Percentiles rank a stretch among this genome's conserved stretches.
Evolutionary conservation across 164 flowering plant genomes (phyloP).

Genomic region (Hamamelis virginiana): DNA sequence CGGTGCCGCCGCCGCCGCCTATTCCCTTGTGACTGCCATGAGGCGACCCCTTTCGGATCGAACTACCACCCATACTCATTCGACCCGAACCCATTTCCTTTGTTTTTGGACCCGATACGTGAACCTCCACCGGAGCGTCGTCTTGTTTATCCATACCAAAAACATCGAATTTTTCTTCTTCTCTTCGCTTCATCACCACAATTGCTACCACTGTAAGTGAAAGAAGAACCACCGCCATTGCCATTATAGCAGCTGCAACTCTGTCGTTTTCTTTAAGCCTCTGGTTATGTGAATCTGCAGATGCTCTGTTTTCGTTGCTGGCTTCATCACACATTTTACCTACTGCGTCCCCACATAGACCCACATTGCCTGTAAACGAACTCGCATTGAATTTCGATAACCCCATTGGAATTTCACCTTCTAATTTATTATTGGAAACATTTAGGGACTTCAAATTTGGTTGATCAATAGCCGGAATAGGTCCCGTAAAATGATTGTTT

Average conservation of each 20-base stretch:
- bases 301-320: too few relatives aligned
- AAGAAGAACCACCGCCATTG: slow-evolving; percentile 8
- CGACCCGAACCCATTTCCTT: background rate
- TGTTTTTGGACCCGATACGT: slow-evolving; percentile 7
- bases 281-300: too few relatives aligned
- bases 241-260: background rate
- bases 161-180: slow-evolving; percentile 25
- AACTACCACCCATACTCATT: slow-evolving; percentile 4
- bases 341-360: slow-evolving; percentile 49
- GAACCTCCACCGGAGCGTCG: slow-evolving; percentile 33
- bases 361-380: slow-evolving; percentile 48
- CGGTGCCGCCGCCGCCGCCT: background rate
- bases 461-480: slow-evolving; percentile 42
- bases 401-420: slow-evolving; percentile 56
- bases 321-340: slow-evolving; percentile 25
- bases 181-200: slow-evolving; percentile 11
- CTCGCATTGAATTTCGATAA: slow-evolving; percentile 35
- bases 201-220: slow-evolving; percentile 17
- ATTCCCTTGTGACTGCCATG: slow-evolving; percentile 8
- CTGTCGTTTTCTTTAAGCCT: background rate
- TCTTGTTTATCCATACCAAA: too few relatives aligned
- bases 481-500: slow-evolving; percentile 46
- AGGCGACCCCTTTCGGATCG: slow-evolving; percentile 3
- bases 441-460: slow-evolving; percentile 28
- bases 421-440: slow-evolving; percentile 55